A percentile compares a stretch with the other conserved stretches of the same genome.
Evolutionary conservation across 164 flowering plant genomes (phyloP).

Genomic region (Sedum album): DNA sequence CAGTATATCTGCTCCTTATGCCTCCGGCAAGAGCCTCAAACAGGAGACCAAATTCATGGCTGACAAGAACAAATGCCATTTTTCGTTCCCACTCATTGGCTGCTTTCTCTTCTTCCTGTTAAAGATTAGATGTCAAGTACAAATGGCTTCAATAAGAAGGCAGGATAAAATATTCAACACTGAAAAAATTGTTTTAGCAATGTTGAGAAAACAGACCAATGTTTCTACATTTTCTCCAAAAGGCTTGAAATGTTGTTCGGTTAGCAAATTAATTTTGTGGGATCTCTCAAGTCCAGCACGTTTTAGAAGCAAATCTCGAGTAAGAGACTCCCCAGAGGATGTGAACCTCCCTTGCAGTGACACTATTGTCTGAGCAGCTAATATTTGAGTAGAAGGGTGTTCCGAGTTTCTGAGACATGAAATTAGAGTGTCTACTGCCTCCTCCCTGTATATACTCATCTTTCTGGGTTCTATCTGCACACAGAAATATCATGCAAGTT

Average conservation of each 20-base stretch:
- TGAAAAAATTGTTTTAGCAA: background rate
- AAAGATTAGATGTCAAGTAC: background rate
- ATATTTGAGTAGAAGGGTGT: constrained; percentile 44
- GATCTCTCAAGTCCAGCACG: constrained; percentile 49
- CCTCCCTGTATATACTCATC: constrained; percentile 83
- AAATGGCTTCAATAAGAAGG: background rate
- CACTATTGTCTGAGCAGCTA: constrained; percentile 64
- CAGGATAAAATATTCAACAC: background rate
- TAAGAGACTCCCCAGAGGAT: constrained; percentile 53
- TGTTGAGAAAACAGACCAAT: background rate
- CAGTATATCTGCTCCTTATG: constrained; percentile 45
- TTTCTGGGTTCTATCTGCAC: constrained; percentile 63
- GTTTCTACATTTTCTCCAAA: constrained; percentile 30
- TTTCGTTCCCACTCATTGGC: constrained; percentile 73
- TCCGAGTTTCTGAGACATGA: constrained; percentile 57
- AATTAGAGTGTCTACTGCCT: constrained; percentile 64
- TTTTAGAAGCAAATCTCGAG: constrained; percentile 52
- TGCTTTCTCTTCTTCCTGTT: constrained; percentile 62
- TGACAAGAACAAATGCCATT: constrained; percentile 56
- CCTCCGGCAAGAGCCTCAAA: constrained; percentile 82
- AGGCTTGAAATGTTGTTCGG: constrained; percentile 23
- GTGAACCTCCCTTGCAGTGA: constrained; percentile 71
- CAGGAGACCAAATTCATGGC: constrained; percentile 74
- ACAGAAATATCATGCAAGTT: background rate
- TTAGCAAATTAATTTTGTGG: constrained; percentile 26